These are phyloP conservation scores for Fusarium sp. DNA, from an alignment of 2,329 filamentous ascomycete species.

Conservation along the genomic window DNA sequence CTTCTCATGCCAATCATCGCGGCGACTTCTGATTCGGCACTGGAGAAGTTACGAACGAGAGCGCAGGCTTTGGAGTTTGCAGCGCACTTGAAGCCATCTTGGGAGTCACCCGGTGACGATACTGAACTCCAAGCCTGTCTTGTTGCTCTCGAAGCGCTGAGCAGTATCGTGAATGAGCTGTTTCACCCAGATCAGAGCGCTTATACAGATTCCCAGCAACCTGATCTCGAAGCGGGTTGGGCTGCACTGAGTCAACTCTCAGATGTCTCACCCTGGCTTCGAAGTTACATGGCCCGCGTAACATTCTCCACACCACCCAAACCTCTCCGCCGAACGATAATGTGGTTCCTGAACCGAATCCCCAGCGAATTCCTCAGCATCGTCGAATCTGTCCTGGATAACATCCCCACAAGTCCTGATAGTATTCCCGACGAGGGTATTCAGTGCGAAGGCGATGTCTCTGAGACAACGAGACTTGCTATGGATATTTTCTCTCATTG, in stretches of 20 bases:
- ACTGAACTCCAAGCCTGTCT: constrained; percentile 20
- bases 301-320: constrained; percentile 43
- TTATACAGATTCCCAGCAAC: background rate
- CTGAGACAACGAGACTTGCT: constrained; percentile 39
- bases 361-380: constrained; percentile 47
- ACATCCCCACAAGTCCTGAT: constrained; percentile 4
- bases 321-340: constrained; percentile 50
- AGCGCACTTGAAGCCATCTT: background rate
- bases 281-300: constrained; percentile 31
- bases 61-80: constrained; percentile 8
- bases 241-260: background rate
- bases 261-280: constrained; percentile 28
- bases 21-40: constrained; percentile 3
- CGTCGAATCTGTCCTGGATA: constrained; percentile 47
- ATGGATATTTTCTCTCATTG: constrained; percentile 53
- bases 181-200: background rate
- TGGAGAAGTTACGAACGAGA: background rate
- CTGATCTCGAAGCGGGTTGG: background rate
- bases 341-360: constrained; percentile 53
- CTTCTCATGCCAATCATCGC: constrained; percentile 29
- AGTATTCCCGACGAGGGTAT: background rate
- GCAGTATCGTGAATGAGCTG: constrained; percentile 17
- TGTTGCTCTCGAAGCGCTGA: constrained; percentile 4
- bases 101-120: background rate
- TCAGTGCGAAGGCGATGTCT: background rate